Conservation (phyloP, 345 rosid species). For the Corymbia maculata region DNA sequence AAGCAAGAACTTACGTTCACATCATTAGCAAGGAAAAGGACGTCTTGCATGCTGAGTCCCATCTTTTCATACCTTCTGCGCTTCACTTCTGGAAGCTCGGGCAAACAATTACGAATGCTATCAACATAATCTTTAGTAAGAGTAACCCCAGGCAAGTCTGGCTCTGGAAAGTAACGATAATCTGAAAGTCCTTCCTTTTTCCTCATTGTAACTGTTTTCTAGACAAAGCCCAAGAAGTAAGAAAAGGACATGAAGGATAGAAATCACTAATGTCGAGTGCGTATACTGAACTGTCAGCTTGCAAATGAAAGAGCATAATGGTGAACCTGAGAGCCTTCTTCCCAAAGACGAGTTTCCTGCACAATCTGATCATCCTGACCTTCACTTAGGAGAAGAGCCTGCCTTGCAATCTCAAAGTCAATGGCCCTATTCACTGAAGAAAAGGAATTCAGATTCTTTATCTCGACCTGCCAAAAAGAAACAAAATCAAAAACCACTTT, state of each 20-base stretch:
- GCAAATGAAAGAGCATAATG: background rate
- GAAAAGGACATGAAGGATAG: background rate
- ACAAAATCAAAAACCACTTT: constrained; percentile 3
- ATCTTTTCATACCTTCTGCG: constrained; percentile 75
- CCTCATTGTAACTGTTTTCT: constrained; percentile 94
- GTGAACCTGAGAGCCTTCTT: constrained; percentile 83
- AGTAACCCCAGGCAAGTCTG: constrained; percentile 86
- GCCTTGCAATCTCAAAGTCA: constrained; percentile 86
- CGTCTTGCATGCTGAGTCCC: constrained; percentile 92
- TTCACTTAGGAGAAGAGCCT: constrained; percentile 53
- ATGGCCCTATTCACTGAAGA: constrained; percentile 80
- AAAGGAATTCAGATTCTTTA: constrained; percentile 89
- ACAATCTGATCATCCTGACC: constrained; percentile 65
- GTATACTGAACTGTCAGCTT: background rate
- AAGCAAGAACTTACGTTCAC: constrained; percentile 38
- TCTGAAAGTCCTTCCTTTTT: constrained; percentile 95
- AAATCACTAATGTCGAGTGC: background rate
- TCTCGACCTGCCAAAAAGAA: constrained; percentile 59
- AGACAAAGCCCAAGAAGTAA: constrained; percentile 8
- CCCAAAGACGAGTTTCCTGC: constrained; percentile 97
- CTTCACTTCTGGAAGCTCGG: constrained; percentile 88
- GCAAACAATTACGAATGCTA: constrained; percentile 44
- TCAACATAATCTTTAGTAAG: constrained; percentile 58
- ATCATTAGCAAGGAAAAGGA: constrained; percentile 91
- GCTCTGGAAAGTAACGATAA: constrained; percentile 94